These are phyloP conservation scores for Tuber borchii DNA, from an alignment of 495 filamentous ascomycete species.

Conservation along the genomic window DNA sequence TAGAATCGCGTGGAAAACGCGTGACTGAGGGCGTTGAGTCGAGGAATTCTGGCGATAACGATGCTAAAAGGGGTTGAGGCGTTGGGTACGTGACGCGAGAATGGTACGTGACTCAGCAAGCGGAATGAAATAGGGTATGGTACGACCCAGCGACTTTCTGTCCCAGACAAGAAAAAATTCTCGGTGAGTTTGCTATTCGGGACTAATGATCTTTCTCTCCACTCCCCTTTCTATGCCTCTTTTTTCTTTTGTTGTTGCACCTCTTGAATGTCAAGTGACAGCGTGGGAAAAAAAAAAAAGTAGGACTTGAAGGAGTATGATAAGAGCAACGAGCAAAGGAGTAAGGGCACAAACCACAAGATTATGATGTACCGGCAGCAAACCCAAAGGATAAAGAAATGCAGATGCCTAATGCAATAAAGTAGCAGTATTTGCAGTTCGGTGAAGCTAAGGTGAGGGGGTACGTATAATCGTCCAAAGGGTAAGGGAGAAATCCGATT, in stretches of 20 bases:
- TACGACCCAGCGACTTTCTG: slow-evolving; percentile 34
- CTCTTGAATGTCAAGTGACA: neutral
- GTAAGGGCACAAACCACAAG: slow-evolving; percentile 4
- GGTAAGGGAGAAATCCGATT: slow-evolving; percentile 3
- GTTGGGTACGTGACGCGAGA: slow-evolving; percentile 26
- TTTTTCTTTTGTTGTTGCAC: neutral
- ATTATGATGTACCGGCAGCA: neutral
- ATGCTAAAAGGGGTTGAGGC: slow-evolving; percentile 20
- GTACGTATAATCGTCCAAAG: slow-evolving; percentile 1
- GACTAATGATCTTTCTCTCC: slow-evolving; percentile 20
- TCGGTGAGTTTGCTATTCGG: slow-evolving; percentile 31
- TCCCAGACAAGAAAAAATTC: slow-evolving; percentile 23
- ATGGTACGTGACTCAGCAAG: slow-evolving; percentile 27
- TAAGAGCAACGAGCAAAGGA: neutral
- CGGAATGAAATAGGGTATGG: slow-evolving; percentile 22
- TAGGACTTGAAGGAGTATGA: neutral
- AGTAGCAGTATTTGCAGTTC: neutral
- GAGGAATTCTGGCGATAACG: slow-evolving; percentile 18
- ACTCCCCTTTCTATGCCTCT: slow-evolving; percentile 6
- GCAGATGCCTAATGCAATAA: slow-evolving; percentile 4
- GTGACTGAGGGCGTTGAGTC: slow-evolving; percentile 21
- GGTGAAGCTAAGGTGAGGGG: neutral
- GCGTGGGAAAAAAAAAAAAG: neutral
- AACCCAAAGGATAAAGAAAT: neutral
- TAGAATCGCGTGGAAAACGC: slow-evolving; percentile 35